Conservation (phyloP, 805 yeast species). For the Clavispora santaluciae region DNA sequence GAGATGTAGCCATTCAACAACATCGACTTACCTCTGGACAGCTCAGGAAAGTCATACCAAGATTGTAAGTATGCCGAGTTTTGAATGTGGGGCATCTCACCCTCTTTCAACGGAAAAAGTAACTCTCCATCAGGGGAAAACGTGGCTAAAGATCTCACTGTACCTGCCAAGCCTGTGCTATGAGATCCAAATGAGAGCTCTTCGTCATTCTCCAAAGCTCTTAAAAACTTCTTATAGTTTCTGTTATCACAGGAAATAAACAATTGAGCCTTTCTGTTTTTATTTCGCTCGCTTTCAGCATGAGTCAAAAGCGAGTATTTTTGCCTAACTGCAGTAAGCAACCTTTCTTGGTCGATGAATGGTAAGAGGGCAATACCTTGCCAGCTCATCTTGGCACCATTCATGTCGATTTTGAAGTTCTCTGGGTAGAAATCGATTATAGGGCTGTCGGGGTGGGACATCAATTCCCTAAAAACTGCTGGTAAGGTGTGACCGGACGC, state of each 20-base stretch:
- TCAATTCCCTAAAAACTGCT: constrained; percentile 69
- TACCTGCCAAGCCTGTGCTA: constrained; percentile 58
- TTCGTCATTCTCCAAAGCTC: constrained; percentile 31
- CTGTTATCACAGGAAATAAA: constrained; percentile 62
- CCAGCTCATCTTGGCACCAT: constrained; percentile 93
- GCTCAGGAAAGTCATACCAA: constrained; percentile 58
- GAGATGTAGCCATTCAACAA: constrained; percentile 73
- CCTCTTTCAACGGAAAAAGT: constrained; percentile 45
- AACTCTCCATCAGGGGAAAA: constrained; percentile 34
- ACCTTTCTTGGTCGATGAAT: constrained; percentile 78
- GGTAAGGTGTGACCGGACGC: constrained; percentile 88
- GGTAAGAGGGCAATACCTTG: constrained; percentile 89
- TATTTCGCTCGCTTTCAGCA: constrained; percentile 66
- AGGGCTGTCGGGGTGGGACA: constrained; percentile 75
- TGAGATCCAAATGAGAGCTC: constrained; percentile 42
- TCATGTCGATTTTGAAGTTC: constrained; percentile 87
- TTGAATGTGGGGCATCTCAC: constrained; percentile 41
- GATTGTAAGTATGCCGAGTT: constrained; percentile 39
- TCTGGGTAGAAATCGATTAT: constrained; percentile 90
- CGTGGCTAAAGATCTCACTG: constrained; percentile 30
- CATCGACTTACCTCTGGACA: constrained; percentile 70
- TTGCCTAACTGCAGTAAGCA: constrained; percentile 59
- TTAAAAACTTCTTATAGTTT: constrained; percentile 37
- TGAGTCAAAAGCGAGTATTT: constrained; percentile 62
- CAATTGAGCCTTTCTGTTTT: constrained; percentile 64